Base-by-base conservation (phyloP, 2,329 filamentous ascomycete genomes). In the Aspergillus aculeatus region DNA sequence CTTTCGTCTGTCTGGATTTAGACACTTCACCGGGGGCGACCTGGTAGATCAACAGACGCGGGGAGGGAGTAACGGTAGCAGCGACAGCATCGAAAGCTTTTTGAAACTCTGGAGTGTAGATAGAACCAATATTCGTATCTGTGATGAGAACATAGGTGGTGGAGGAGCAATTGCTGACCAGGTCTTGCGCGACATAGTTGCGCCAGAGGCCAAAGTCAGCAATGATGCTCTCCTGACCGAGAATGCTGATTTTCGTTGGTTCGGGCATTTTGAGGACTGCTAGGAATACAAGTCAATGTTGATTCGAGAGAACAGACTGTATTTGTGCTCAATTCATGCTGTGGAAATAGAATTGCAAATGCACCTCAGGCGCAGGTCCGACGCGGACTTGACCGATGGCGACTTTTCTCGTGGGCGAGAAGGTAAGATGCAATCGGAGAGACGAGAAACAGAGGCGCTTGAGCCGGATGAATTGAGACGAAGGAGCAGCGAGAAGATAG, bases 81-180 rank as follows among this genome's bases (percentile, higher is more conserved):
- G 76, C 73, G 57, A 76, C 78, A 58, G 75, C 68, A 54, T 85
- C 77, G 77, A 95, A 94, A 64, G 82, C 81, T 62, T 84, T 79
- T 72, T 87, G 78, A 76, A 99, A 97, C 29, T 81, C 73, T n/a
- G 91, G 86, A 0, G 92, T 88, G 76, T 98, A 98, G 68, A 88
- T 84, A 23, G 88, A 83, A 62, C 85, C 86, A 62, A 99, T 86
- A 73, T 98, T 98, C 50, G 93, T 96, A 78, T 99, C 95, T 76
- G 95, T 98, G 71, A 99, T 91, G 62, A 99, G 88, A 60, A 98
- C 89, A 75, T 98, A 99, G 62, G 94, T 98, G 19, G 92, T 96
- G 21, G 93, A 95, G 54, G 84, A 78, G 62, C 95, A 82, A 73
- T 89, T 90, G 57, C 83, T 78, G 63, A 98, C 82, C 58, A 99